Conservation (phyloP, 257 asterid species). For the Cinchona pubescens region DNA sequence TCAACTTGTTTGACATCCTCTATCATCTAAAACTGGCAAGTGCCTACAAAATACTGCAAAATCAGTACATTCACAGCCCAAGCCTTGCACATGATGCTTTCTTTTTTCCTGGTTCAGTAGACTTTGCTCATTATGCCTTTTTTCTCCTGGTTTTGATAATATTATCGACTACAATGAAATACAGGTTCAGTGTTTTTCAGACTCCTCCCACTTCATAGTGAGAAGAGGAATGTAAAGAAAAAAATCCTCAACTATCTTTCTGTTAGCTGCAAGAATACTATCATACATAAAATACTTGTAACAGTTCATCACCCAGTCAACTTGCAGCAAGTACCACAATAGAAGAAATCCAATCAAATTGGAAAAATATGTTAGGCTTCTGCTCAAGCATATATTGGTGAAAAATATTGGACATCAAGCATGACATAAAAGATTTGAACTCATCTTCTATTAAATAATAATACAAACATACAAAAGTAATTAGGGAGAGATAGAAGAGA, state of each 20-base stretch:
- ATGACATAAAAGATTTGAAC: not conserved
- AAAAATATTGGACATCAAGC: constrained; percentile 1
- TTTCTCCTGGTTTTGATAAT: not conserved
- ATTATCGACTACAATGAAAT: not conserved
- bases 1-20: not conserved
- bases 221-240: too few relatives aligned
- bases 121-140: too few relatives aligned
- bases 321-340: not conserved
- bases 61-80: not conserved
- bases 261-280: not conserved
- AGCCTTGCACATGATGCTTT: not conserved
- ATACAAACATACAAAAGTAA: not conserved
- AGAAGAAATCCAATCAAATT: not conserved
- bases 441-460: not conserved
- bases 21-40: not conserved
- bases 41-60: not conserved
- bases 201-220: not conserved
- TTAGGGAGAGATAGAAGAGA: not conserved
- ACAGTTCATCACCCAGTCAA: not conserved
- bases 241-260: not conserved
- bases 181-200: not conserved
- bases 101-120: not conserved
- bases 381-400: not conserved
- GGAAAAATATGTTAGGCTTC: not conserved
- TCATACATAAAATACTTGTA: not conserved